Evolutionary conservation across 2,329 filamentous ascomycete genomes (phyloP), one percentile per base, ranked within the genome.

Genomic region (Fusarium sp.): DNA sequence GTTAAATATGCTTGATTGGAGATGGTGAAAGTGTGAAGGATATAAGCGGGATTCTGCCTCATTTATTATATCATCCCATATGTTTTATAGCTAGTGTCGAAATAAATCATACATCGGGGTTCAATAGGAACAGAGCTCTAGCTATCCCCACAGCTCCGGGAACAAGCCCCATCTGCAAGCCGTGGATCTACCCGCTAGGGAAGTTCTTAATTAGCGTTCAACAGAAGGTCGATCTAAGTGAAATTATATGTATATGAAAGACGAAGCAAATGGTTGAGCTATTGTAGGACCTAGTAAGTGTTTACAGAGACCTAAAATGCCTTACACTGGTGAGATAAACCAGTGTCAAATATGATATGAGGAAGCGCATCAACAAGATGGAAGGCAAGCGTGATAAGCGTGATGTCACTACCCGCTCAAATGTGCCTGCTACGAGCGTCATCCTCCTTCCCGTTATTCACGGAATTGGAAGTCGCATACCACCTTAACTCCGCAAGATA

Each of bases 401-500:
- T 72, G 65, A 72, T 72, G 65, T 72, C 70, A 72, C 56, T 52
- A 46, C 29, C 61, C 49, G 35, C 27, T 36, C 41, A 27, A 45
- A 39, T 42, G 33, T 29, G 35, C 45, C 46, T 69, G 47, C 42
- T 49, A 41, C 42, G 42, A 50, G 33, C 63, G 65, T 68, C 65
- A 68, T 68, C 50, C 47, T 45, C 41, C 27, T 46, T 57, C 31
- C 36, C 20, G 25, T 65, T 38, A 27, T 45, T 54, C 25, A 44
- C 22, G 58, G 65, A 45, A 62, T 62, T 49, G 61, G 54, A 47
- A 50, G 50, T 70, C 47, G 45, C 42, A 46, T 57, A 62, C 29
- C 42, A 67, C 44, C 66, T 66, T 70, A 70, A 70, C 60, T 70
- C 67, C 67, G 67, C 25, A 22, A 44, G 47, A 64, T 64, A 62